A percentile compares a stretch with the other conserved stretches of the same genome.
These are phyloP conservation scores for Exophiala bonariae DNA, from an alignment of 2,329 filamentous ascomycete species.

Conservation along the genomic window DNA sequence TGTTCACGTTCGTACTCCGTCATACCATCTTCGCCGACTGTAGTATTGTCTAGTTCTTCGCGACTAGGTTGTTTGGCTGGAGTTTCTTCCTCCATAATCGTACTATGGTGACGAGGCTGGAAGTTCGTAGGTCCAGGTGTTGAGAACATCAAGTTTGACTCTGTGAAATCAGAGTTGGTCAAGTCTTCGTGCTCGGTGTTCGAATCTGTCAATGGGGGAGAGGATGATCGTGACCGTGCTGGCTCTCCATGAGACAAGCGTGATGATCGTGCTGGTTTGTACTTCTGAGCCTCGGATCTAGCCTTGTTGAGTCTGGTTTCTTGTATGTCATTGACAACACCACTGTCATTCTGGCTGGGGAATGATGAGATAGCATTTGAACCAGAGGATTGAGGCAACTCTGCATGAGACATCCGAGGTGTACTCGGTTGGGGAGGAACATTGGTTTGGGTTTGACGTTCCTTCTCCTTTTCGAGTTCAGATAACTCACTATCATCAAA, in stretches of 20 bases:
- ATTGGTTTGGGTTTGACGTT: constrained; percentile 48
- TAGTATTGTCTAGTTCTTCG: constrained; percentile 19
- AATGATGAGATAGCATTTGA: constrained; percentile 6
- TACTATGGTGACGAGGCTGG: neutral
- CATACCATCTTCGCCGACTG: constrained; percentile 21
- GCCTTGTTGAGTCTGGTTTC: constrained; percentile 22
- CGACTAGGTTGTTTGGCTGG: neutral
- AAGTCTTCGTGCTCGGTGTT: too few species aligned
- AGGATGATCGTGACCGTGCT: constrained; percentile 22
- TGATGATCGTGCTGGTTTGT: constrained; percentile 22
- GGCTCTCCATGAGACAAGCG: constrained; percentile 20
- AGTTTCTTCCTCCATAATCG: neutral
- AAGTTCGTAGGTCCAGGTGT: neutral
- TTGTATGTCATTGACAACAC: constrained; percentile 11
- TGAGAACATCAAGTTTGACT: constrained; percentile 10
- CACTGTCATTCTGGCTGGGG: constrained; percentile 15
- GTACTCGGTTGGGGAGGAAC: constrained; percentile 79
- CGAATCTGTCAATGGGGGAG: constrained; percentile 11
- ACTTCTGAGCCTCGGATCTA: constrained; percentile 24
- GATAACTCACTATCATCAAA: constrained; percentile 97
- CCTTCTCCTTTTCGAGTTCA: constrained; percentile 96
- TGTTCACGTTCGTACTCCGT: constrained; percentile 22
- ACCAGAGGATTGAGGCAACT: constrained; percentile 15
- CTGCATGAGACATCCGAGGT: constrained; percentile 24
- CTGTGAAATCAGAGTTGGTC: constrained; percentile 6